phyloP scores from a whole-genome alignment of 345 rosid genomes.

The Citrus australasica region DNA sequence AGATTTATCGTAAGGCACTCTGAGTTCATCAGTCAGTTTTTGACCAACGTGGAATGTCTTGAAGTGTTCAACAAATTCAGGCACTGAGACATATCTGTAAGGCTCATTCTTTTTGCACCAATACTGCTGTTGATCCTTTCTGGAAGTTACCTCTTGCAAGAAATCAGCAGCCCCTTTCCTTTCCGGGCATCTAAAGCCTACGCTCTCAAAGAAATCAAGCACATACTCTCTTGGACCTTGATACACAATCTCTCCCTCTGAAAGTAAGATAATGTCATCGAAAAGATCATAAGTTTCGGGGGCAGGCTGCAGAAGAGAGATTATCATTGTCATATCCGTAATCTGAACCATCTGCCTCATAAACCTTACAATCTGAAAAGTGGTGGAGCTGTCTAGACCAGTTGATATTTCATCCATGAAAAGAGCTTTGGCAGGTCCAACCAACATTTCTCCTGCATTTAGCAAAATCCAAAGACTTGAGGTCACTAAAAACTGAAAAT shows the following conservation, averaged over 20 bases:
- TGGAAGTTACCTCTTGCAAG: conserved; percentile 60
- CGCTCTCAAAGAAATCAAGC: conserved; percentile 46
- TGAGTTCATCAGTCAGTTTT: conserved; percentile 32
- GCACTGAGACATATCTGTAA: conserved; percentile 35
- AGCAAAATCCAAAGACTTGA: not conserved
- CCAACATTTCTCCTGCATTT: conserved; percentile 66
- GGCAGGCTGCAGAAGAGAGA: conserved; percentile 64
- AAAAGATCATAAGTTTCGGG: conserved; percentile 62
- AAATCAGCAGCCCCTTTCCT: conserved; percentile 63
- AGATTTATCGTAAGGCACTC: conserved; percentile 40
- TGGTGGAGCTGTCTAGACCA: conserved; percentile 64
- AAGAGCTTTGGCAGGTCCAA: conserved; percentile 61
- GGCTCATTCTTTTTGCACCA: conserved; percentile 39
- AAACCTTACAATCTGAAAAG: conserved; percentile 47
- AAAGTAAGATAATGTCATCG: conserved; percentile 53
- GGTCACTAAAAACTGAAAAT: not conserved
- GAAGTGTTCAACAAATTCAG: conserved; percentile 39
- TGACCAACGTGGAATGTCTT: conserved; percentile 40
- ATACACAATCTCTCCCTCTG: conserved; percentile 57
- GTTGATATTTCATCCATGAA: conserved; percentile 71
- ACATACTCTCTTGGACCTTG: conserved; percentile 52
- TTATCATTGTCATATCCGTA: conserved; percentile 52
- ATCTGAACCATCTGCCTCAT: conserved; percentile 65
- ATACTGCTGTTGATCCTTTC: conserved; percentile 56
- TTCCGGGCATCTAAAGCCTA: conserved; percentile 56